These are phyloP conservation scores for Epichloe festucae DNA, from an alignment of 2,329 filamentous ascomycete genomes.

Conservation along the genomic window DNA sequence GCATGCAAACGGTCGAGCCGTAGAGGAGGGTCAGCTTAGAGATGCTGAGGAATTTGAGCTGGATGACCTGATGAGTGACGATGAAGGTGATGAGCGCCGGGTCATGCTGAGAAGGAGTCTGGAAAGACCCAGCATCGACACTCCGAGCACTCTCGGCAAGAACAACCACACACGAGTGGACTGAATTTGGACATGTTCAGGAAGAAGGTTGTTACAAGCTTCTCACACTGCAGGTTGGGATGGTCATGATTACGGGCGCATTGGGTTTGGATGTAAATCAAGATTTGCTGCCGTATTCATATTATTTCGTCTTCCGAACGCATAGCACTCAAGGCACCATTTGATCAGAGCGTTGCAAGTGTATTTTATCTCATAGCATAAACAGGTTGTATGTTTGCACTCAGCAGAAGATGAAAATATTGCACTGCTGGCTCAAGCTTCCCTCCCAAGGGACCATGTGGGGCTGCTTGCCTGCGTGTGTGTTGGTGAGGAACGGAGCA, in stretches of 20 bases:
- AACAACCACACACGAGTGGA: conserved; percentile 18
- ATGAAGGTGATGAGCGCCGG: conserved; percentile 51
- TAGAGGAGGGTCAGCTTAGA: conserved; percentile 45
- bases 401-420: too few species aligned
- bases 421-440: too few species aligned
- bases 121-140: conserved; percentile 26
- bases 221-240: neutral
- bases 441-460: too few species aligned
- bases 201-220: neutral
- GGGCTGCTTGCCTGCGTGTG: too few species aligned
- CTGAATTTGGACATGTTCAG: neutral
- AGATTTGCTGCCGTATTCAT: neutral
- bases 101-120: conserved; percentile 22
- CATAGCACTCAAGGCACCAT: neutral
- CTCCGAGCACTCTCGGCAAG: conserved; percentile 25
- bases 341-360: neutral
- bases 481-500: too few species aligned
- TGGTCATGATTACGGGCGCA: neutral
- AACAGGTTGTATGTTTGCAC: neutral
- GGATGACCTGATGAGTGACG: conserved; percentile 78
- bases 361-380: neutral
- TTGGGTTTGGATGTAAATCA: neutral
- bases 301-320: neutral
- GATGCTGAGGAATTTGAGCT: conserved; percentile 92
- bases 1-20: conserved; percentile 19